Conservation (phyloP, 2,329 filamentous ascomycete genomes). For the Clarireedia homoeocarpa region DNA sequence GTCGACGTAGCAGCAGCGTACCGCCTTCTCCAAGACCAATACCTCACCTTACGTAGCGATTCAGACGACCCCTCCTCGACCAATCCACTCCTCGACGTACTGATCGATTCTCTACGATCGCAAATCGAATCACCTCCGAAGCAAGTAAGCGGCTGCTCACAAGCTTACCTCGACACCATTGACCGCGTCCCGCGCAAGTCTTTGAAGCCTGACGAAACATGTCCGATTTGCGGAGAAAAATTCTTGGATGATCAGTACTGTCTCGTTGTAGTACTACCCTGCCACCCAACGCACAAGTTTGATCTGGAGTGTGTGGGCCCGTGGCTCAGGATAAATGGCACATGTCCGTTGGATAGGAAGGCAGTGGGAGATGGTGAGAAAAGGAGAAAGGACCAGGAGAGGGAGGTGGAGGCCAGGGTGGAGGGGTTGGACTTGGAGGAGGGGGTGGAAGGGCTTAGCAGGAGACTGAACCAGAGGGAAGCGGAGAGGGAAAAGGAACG, state of each 20-base stretch:
- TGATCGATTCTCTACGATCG: conserved; percentile 40
- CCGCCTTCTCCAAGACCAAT: conserved; percentile 52
- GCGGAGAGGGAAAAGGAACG: conserved; percentile 29
- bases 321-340: conserved; percentile 57
- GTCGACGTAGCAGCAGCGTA: conserved; percentile 50
- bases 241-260: conserved; percentile 55
- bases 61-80: conserved; percentile 31
- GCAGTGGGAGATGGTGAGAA: conserved; percentile 37
- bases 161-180: conserved; percentile 51
- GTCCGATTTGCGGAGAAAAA: conserved; percentile 55
- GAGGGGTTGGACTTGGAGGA: background rate
- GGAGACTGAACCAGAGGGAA: conserved; percentile 34
- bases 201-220: conserved; percentile 43
- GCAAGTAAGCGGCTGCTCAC: conserved; percentile 44
- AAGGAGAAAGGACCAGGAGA: conserved; percentile 39
- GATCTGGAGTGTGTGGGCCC: conserved; percentile 62
- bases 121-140: conserved; percentile 46
- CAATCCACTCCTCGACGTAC: conserved; percentile 42
- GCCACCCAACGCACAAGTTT: conserved; percentile 49
- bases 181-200: conserved; percentile 48
- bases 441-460: conserved; percentile 29
- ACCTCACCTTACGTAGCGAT: conserved; percentile 41
- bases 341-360: conserved; percentile 55
- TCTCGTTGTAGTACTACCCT: conserved; percentile 57
- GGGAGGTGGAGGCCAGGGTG: background rate